Evolutionary conservation across 2,329 filamentous ascomycete species (phyloP).

Genomic region (Cladophialophora psammophila): DNA sequence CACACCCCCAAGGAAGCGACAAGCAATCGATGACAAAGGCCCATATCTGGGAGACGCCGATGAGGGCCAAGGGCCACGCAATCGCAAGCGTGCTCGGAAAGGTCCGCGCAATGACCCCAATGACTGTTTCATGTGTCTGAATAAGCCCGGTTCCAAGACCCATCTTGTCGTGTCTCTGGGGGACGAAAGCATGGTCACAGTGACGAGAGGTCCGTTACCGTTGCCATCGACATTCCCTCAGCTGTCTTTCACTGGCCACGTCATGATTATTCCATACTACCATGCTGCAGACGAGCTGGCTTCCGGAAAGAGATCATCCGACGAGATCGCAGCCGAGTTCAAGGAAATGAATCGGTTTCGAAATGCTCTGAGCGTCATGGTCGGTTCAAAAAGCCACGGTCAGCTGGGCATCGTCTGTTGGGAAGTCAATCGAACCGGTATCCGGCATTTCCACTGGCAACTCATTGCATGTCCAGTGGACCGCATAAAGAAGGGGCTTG

Average conservation of each 20-base stretch:
- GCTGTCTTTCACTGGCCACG: slow-evolving; percentile 80
- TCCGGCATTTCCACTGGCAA: slow-evolving; percentile 94
- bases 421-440: slow-evolving; percentile 83
- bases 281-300: slow-evolving; percentile 69
- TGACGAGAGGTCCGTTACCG: slow-evolving; percentile 87
- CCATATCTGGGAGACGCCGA: slow-evolving; percentile 28
- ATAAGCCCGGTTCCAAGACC: slow-evolving; percentile 80
- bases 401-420: slow-evolving; percentile 85
- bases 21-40: slow-evolving; percentile 50
- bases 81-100: slow-evolving; percentile 55
- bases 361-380: slow-evolving; percentile 78
- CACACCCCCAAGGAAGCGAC: slow-evolving; percentile 63
- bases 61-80: slow-evolving; percentile 54
- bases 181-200: slow-evolving; percentile 85
- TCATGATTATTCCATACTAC: slow-evolving; percentile 87
- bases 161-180: slow-evolving; percentile 93
- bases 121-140: slow-evolving; percentile 94
- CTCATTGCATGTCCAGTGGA: slow-evolving; percentile 77
- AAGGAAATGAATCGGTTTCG: slow-evolving; percentile 86
- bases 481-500: slow-evolving; percentile 73
- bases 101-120: slow-evolving; percentile 64
- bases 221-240: slow-evolving; percentile 73
- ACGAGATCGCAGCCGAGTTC: slow-evolving; percentile 66
- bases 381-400: slow-evolving; percentile 56
- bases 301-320: slow-evolving; percentile 67